phyloP scores from a whole-genome alignment of 441 rosid genomes.

The Pelargonium citronellum region DNA sequence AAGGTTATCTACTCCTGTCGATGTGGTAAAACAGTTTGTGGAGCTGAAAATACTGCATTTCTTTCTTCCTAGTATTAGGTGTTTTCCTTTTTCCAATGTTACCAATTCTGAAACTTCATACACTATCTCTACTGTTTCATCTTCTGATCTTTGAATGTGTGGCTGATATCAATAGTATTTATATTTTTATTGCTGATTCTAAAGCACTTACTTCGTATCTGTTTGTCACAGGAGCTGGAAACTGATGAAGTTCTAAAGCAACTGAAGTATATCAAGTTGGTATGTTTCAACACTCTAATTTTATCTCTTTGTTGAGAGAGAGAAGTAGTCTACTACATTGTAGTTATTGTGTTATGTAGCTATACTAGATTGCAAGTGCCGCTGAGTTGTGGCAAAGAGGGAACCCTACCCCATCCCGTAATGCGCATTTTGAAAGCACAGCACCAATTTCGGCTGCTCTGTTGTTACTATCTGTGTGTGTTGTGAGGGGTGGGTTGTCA shows the following conservation, averaged over 20 bases:
- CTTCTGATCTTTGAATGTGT: background rate
- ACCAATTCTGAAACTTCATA: background rate
- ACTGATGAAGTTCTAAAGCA: constrained; percentile 68
- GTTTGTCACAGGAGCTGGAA: constrained; percentile 57
- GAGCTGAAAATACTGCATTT: background rate
- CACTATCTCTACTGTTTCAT: background rate
- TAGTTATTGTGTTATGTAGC: background rate
- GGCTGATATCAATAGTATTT: background rate
- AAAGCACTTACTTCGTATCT: background rate
- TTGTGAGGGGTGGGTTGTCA: too few species aligned
- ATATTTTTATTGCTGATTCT: background rate
- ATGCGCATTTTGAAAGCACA: background rate
- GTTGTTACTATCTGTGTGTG: too few species aligned
- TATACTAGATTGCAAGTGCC: background rate
- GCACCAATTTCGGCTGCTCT: too few species aligned
- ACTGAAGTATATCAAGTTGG: constrained; percentile 64
- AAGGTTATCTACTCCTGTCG: background rate
- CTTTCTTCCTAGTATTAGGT: background rate
- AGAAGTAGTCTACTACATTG: background rate
- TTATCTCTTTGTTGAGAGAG: constrained; percentile 4
- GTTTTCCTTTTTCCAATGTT: background rate
- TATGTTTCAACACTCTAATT: constrained; percentile 23
- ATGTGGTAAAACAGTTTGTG: background rate
- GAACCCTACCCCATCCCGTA: background rate
- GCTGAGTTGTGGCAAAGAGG: background rate